Evolutionary conservation across 1,284 basidiomycete genomes (phyloP), one percentile per base, ranked within the genome.

Genomic region (Apiotrichum veenhuisii): DNA sequence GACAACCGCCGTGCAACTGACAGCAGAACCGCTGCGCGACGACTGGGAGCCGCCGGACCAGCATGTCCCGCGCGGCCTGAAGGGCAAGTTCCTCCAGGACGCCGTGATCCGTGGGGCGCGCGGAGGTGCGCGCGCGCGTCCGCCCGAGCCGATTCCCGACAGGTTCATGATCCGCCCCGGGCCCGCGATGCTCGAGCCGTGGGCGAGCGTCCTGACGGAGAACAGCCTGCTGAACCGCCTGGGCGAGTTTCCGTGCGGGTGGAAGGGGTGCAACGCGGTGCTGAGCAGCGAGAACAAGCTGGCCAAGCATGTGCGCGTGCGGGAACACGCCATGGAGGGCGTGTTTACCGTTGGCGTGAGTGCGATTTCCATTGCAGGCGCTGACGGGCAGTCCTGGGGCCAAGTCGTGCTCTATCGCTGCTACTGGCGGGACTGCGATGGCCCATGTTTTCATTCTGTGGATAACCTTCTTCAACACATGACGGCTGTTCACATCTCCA

Each of bases 241-340:
- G 11, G 56, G 50, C n/a, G 53, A 58, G 30, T 59, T 59, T 22
- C 8, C 18, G 10, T 74, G 72, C 46, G 56, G 52, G 9, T 74
- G 72, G 72, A 66, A 73, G 52, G 69, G 67, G 5, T 74, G 72
- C 26, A 64, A 65, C 43, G 61, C 70, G 1, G 50, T 68, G 12
- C 54, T 74, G 14, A 70, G 49, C 5, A 63, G 55, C 33, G 71
- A 74, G 54, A 26, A 38, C 30, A 50, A 59, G n/a, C 60, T 74
- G 7, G 27, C 45, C 18, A 58, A 53, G 46, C 72, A 74, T 52
- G 59, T 73, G 5, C 44, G 46, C 7, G 34, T 34, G 23, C 48
- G 63, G 7, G 34, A 45, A 10, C 71, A 73, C 45, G 62, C 63
- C 1, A 47, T 38, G 18, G 58, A 67, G 25, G 70, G 64, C 3